These are phyloP conservation scores for Angomonas deanei DNA, from an alignment of 208 protist species.

Conservation along the genomic window DNA sequence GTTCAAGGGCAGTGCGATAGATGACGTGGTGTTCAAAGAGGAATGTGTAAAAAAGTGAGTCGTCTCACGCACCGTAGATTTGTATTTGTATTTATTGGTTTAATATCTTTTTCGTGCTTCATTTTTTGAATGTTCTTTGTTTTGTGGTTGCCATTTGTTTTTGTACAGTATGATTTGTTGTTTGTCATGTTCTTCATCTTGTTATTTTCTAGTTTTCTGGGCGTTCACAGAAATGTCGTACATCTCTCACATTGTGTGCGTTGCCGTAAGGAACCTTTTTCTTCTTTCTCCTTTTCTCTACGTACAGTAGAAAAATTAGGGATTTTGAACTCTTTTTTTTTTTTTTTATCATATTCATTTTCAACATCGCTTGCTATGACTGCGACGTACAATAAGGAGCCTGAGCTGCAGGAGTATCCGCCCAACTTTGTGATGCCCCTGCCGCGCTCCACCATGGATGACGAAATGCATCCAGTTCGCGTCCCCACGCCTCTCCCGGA, in stretches of 20 bases:
- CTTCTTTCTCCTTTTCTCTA: neutral
- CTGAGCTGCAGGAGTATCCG: constrained; percentile 26
- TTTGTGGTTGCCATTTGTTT: no score
- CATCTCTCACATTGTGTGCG: neutral
- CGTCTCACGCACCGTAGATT: no score
- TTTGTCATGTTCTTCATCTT: constrained; percentile 9
- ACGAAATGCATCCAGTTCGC: constrained; percentile 49
- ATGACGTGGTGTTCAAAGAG: neutral
- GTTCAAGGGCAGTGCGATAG: neutral
- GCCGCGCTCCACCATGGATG: constrained; percentile 29
- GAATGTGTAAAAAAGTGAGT: no score
- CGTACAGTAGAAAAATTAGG: neutral
- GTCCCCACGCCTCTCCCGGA: constrained; percentile 60
- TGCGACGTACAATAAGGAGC: constrained; percentile 7
- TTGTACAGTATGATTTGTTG: neutral
- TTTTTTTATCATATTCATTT: neutral
- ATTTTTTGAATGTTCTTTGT: no score
- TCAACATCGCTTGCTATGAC: neutral
- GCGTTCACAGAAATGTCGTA: neutral
- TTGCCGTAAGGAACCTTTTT: neutral
- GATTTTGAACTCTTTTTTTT: constrained; percentile 1
- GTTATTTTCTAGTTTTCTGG: constrained; percentile 5
- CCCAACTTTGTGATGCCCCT: constrained; percentile 49
- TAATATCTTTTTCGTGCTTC: no score
- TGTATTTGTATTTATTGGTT: no score